These are phyloP conservation scores for Lycium ferocissimum DNA, from an alignment of 257 asterid genomes.

Conservation along the genomic window DNA sequence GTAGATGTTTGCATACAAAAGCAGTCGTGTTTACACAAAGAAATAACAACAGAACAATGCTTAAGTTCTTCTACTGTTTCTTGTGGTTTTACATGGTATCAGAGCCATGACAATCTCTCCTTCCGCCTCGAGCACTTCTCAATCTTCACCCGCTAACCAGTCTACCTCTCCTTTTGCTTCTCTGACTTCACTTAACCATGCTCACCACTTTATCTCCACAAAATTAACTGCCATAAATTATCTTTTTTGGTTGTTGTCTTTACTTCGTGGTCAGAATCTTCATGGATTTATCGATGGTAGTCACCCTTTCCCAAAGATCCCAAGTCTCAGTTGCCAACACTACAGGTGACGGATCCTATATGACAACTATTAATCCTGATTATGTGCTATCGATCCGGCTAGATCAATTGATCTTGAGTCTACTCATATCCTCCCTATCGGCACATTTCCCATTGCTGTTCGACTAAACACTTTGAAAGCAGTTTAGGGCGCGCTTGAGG, in stretches of 20 bases:
- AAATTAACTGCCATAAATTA: too few relatives aligned
- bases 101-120: neutral
- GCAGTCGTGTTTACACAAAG: too few relatives aligned
- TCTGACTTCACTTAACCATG: too few relatives aligned
- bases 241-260: too few relatives aligned
- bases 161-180: too few relatives aligned
- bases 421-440: neutral
- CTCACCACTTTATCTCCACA: too few relatives aligned
- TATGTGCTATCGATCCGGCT: neutral
- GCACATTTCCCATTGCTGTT: neutral
- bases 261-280: neutral
- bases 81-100: too few relatives aligned
- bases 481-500: neutral
- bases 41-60: neutral
- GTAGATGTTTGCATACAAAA: too few relatives aligned
- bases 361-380: neutral
- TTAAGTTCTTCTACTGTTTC: neutral
- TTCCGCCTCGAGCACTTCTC: neutral
- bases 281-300: neutral
- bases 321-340: neutral
- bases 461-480: neutral
- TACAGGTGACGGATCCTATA: neutral
- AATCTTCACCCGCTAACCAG: too few relatives aligned
- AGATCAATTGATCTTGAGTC: neutral
- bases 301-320: neutral